Conservation (phyloP, 345 rosid genomes). For the Conringia planisiliqua region DNA sequence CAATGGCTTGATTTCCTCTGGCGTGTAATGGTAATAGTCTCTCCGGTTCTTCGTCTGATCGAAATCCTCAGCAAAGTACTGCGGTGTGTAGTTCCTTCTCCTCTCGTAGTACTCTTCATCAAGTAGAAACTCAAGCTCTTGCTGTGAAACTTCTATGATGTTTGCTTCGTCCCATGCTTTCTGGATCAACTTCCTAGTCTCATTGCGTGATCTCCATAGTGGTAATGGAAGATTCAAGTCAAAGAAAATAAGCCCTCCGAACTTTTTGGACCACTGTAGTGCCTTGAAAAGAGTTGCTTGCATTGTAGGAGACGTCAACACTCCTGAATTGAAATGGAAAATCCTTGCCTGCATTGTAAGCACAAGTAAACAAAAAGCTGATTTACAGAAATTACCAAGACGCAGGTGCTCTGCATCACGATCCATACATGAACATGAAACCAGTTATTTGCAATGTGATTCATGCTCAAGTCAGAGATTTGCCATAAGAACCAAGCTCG, state of each 20-base stretch:
- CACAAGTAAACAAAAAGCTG: background rate
- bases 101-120: slow-evolving; percentile 71
- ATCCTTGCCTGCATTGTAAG: slow-evolving; percentile 67
- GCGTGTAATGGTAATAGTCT: slow-evolving; percentile 70
- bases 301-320: slow-evolving; percentile 59
- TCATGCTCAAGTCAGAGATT: background rate
- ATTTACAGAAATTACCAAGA: background rate
- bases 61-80: slow-evolving; percentile 66
- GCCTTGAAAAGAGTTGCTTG: slow-evolving; percentile 54
- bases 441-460: background rate
- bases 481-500: background rate
- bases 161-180: slow-evolving; percentile 74
- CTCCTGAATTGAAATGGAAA: slow-evolving; percentile 79
- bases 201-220: slow-evolving; percentile 74
- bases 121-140: slow-evolving; percentile 81
- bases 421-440: background rate
- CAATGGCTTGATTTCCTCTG: slow-evolving; percentile 70
- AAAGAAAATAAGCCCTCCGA: slow-evolving; percentile 72
- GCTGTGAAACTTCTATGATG: slow-evolving; percentile 74
- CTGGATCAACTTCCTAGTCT: slow-evolving; percentile 57
- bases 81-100: slow-evolving; percentile 64
- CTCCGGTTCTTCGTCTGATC: slow-evolving; percentile 65
- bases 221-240: slow-evolving; percentile 77
- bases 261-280: slow-evolving; percentile 67
- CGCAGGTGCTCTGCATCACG: background rate